A percentile compares a stretch with the other conserved stretches of the same genome.
These are phyloP conservation scores for Blumeria hordei DNA, from an alignment of 2,329 filamentous ascomycete species.

Conservation along the genomic window DNA sequence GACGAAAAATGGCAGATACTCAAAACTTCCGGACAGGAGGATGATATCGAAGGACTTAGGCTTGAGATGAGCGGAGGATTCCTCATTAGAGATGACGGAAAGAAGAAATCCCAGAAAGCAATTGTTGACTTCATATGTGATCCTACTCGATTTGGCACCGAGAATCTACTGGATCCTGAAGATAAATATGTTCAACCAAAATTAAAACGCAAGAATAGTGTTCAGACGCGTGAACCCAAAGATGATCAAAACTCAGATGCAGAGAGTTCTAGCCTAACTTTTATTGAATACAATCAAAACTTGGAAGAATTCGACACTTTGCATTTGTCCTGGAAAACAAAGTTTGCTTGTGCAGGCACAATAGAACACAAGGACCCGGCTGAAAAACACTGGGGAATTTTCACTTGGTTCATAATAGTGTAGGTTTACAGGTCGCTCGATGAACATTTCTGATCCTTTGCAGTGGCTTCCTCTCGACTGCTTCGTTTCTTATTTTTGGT, in stretches of 20 bases:
- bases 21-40: conserved; percentile 35
- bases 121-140: conserved; percentile 76
- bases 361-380: conserved; percentile 10
- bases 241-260: conserved; percentile 15
- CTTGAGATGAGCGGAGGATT: conserved; percentile 41
- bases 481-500: conserved; percentile 86
- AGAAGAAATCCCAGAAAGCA: conserved; percentile 40
- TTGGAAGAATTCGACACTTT: conserved; percentile 24
- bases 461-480: conserved; percentile 63
- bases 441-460: conserved; percentile 3
- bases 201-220: conserved; percentile 14
- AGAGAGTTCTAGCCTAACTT: conserved; percentile 39
- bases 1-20: conserved; percentile 43
- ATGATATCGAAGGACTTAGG: conserved; percentile 48
- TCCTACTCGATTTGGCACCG: conserved; percentile 42
- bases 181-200: conserved; percentile 24
- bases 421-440: conserved; percentile 24
- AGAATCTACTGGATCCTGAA: conserved; percentile 36
- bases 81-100: conserved; percentile 25
- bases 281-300: conserved; percentile 47
- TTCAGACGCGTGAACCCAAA: conserved; percentile 11
- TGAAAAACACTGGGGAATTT: conserved; percentile 53
- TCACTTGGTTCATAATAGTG: conserved; percentile 92
- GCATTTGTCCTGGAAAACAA: background rate
- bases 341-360: conserved; percentile 17